Percentiles rank a stretch among this genome's conserved stretches.
Evolutionary conservation across 2,329 filamentous ascomycete species (phyloP).

Genomic region (Pseudopithomyces maydicus): DNA sequence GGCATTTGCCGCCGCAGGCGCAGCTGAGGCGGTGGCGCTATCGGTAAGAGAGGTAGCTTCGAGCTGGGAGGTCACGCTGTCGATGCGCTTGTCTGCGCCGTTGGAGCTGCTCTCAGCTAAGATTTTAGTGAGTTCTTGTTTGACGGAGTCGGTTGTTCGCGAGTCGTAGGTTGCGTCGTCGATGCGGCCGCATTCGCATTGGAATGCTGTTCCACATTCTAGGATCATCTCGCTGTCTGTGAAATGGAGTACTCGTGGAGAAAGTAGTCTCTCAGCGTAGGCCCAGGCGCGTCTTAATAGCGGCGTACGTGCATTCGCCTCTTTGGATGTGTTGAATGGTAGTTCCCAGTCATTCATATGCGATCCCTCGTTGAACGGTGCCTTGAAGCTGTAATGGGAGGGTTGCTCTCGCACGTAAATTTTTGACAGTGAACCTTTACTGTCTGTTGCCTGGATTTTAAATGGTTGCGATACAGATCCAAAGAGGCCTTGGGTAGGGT

Average conservation of each 20-base stretch:
- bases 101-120: conserved; percentile 19
- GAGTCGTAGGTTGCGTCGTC: conserved; percentile 36
- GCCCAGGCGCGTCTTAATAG: conserved; percentile 43
- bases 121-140: conserved; percentile 38
- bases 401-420: conserved; percentile 43
- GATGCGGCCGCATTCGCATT: conserved; percentile 44
- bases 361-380: conserved; percentile 36
- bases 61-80: conserved; percentile 36
- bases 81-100: conserved; percentile 22
- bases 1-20: conserved; percentile 32
- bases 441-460: conserved; percentile 41
- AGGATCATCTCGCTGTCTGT: conserved; percentile 43
- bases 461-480: conserved; percentile 28
- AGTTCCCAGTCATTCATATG: conserved; percentile 45
- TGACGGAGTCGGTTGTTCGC: conserved; percentile 39
- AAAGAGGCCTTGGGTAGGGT: conserved; percentile 36
- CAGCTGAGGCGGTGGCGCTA: conserved; percentile 17
- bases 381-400: conserved; percentile 43
- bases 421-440: conserved; percentile 35
- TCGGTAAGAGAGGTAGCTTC: conserved; percentile 32
- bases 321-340: conserved; percentile 36
- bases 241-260: conserved; percentile 39
- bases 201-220: conserved; percentile 43
- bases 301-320: conserved; percentile 35
- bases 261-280: conserved; percentile 38